Base-by-base conservation (phyloP, 306 rosid genomes). In the Lupinus albus region DNA sequence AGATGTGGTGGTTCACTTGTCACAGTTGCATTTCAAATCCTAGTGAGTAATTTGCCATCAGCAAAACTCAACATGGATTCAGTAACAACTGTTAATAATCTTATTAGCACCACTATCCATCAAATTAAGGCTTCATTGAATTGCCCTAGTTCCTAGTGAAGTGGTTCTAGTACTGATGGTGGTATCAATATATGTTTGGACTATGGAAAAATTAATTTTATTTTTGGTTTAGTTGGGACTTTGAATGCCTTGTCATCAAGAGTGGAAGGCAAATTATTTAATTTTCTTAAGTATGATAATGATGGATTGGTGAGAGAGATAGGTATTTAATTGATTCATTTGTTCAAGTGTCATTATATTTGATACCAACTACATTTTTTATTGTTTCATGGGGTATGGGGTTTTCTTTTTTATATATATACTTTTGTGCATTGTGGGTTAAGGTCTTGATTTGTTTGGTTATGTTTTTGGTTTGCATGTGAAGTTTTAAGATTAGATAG, bases 1-100 rank as follows among this genome's bases (percentile, higher is more conserved):
- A 57, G 81, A 8, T 57, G 81, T 0, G 83, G 83, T 0, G 95
- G 95, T 0, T 91, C 97, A 13, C 76, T 91, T 5, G 58, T 88
- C 6, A 91, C 97, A 6, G 88, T 88, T 38, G 94, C 88, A 41
- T 91, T 91, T 71, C 97, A 91, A 44, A 91, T 91, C 14, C 89
- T 88, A 10, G 91, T 91, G 9, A 91, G 94, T 59, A 85, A 86
- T 67, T 53, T 91, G 75, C 94, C 97, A 45, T 82, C 96, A 2
- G 87, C 96, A 2, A 91, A 87, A 61, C 81, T 91, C 56, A 91
- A 87, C 82, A 62, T 87, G 84, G 97, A 91, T 79, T 91, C 97
- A 14, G 97, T 91, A 67, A 79, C 81, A 0, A 91, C 97, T 2
- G 97, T 91, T 48, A 91, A 88, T 77, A 86, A 78, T 73, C 96